These are phyloP conservation scores for Nigrograna mackinnonii DNA, from an alignment of 2,329 filamentous ascomycete genomes.

Conservation along the genomic window DNA sequence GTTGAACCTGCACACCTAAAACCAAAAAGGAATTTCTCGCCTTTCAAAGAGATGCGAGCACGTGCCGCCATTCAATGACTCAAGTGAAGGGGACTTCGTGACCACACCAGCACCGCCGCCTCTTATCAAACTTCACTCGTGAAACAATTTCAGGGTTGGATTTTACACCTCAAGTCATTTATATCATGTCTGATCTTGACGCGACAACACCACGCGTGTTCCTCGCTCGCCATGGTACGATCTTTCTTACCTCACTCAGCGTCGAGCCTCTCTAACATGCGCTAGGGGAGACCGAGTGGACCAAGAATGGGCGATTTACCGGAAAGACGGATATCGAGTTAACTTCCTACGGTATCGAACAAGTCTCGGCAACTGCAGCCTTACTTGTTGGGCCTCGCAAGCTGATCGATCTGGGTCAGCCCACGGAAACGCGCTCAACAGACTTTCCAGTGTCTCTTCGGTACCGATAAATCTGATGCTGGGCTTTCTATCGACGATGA, in stretches of 20 bases:
- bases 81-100: too few relatives aligned
- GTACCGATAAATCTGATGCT: too few relatives aligned
- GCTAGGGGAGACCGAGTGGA: constrained; percentile 53
- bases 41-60: too few relatives aligned
- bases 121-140: too few relatives aligned
- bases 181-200: constrained; percentile 22
- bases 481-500: constrained; percentile 34
- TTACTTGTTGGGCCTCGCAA: constrained; percentile 55
- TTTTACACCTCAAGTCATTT: background rate
- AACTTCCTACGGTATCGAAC: constrained; percentile 29
- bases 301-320: constrained; percentile 51
- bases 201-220: constrained; percentile 23
- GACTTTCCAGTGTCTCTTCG: constrained; percentile 54
- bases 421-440: constrained; percentile 53
- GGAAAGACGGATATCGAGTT: constrained; percentile 58
- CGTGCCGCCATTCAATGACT: too few relatives aligned
- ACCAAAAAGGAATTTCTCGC: too few relatives aligned
- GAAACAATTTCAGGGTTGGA: too few relatives aligned
- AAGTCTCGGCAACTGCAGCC: constrained; percentile 49
- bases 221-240: constrained; percentile 23
- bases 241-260: background rate
- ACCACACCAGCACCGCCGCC: too few relatives aligned
- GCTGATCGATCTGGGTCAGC: constrained; percentile 58
- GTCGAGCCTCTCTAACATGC: background rate
- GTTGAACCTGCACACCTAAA: too few relatives aligned